phyloP scores from a whole-genome alignment of 345 rosid species.

The Corchorus capsularis region DNA sequence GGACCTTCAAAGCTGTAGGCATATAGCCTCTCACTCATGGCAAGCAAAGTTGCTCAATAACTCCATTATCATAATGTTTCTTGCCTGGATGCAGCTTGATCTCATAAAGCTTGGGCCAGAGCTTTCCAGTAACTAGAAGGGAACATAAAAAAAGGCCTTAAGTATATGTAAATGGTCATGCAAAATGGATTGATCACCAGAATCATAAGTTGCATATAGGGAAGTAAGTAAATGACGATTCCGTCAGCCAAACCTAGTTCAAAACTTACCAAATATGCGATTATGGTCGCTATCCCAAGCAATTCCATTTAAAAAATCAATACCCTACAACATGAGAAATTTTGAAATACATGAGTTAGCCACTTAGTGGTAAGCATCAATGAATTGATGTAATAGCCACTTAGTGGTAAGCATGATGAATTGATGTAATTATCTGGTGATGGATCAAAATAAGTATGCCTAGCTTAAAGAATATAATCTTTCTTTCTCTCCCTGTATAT shows the following conservation, averaged over 20 bases:
- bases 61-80: slow-evolving; percentile 23
- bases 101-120: slow-evolving; percentile 86
- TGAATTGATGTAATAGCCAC: not conserved
- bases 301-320: slow-evolving; percentile 95
- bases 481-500: too few relatives aligned
- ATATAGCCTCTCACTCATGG: slow-evolving; percentile 21
- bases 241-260: not conserved
- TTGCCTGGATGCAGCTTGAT: slow-evolving; percentile 54
- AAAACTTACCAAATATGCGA: slow-evolving; percentile 69
- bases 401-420: not conserved
- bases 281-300: slow-evolving; percentile 77
- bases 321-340: slow-evolving; percentile 39
- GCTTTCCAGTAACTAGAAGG: slow-evolving; percentile 63
- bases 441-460: slow-evolving; percentile 2
- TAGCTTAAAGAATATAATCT: too few relatives aligned
- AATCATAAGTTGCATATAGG: not conserved
- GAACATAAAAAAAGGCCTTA: not conserved
- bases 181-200: not conserved
- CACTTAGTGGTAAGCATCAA: not conserved
- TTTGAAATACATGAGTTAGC: slow-evolving; percentile 10
- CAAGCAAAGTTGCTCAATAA: slow-evolving; percentile 53
- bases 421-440: not conserved
- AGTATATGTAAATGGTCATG: not conserved
- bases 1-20: not conserved
- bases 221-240: slow-evolving; percentile 3